Conservation (phyloP, 75 land plant species). For the Selaginella tamariscina region DNA sequence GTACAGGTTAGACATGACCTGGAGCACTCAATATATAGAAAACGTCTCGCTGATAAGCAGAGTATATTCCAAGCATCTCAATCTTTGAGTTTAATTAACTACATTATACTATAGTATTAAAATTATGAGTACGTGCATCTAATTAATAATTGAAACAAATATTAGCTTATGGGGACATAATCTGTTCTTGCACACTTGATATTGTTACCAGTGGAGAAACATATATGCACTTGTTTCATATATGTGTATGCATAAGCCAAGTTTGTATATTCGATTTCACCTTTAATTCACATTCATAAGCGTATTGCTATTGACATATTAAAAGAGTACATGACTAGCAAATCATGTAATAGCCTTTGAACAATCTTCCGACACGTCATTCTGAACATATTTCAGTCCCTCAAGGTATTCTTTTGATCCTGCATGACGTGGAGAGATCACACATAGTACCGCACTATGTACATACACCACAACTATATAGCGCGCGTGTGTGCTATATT, state of each 20-base stretch:
- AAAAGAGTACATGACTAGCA: too few relatives aligned
- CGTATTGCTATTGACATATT: too few relatives aligned
- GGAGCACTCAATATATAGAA: slow-evolving; percentile 34
- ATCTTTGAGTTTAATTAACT: slow-evolving; percentile 34
- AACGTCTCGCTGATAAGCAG: slow-evolving; percentile 31
- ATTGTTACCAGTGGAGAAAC: too few relatives aligned
- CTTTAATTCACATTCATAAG: too few relatives aligned
- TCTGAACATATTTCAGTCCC: slow-evolving; percentile 57
- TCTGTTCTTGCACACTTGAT: too few relatives aligned
- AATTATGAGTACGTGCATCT: slow-evolving; percentile 66
- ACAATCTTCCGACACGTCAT: slow-evolving; percentile 82
- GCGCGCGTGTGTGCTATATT: neutral
- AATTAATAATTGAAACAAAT: too few relatives aligned
- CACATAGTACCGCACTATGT: neutral
- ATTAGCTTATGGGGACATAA: too few relatives aligned
- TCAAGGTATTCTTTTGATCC: slow-evolving; percentile 41
- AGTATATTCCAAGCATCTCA: slow-evolving; percentile 50
- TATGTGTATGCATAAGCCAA: too few relatives aligned
- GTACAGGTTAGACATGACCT: slow-evolving; percentile 84
- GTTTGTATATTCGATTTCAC: too few relatives aligned
- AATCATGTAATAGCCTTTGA: slow-evolving; percentile 13
- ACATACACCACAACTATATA: neutral
- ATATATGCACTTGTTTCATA: too few relatives aligned
- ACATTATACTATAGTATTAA: slow-evolving; percentile 42
- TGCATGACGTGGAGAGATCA: too few relatives aligned